Conservation (phyloP, 2,329 filamentous ascomycete genomes). For the Penicillium polonicum region DNA sequence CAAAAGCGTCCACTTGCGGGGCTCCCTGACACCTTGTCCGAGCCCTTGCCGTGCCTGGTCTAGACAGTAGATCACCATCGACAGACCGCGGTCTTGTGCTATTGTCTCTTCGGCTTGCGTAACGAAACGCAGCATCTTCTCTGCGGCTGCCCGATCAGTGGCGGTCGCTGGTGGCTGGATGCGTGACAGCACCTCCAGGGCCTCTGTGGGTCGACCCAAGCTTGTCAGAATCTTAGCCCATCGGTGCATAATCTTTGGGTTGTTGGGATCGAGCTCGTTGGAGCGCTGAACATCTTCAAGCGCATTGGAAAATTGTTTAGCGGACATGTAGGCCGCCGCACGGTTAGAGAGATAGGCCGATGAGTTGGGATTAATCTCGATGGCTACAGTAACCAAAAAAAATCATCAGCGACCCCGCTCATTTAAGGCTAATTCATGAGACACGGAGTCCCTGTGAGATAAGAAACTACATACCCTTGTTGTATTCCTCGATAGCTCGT, state of each 20-base stretch:
- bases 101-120: constrained; percentile 76
- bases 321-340: constrained; percentile 89
- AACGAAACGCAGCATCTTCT: constrained; percentile 81
- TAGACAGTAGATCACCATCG: constrained; percentile 87
- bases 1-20: constrained; percentile 92
- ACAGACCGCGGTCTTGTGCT: constrained; percentile 72
- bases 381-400: constrained; percentile 57
- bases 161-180: constrained; percentile 78
- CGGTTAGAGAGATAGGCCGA: constrained; percentile 92
- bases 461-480: constrained; percentile 67
- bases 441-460: neutral
- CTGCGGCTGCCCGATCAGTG: constrained; percentile 81
- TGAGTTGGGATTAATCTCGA: constrained; percentile 81
- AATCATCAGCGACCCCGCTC: constrained; percentile 11
- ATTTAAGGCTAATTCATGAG: neutral
- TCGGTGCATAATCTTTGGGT: constrained; percentile 83
- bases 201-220: constrained; percentile 82
- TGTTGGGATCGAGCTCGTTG: constrained; percentile 78
- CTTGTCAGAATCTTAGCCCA: constrained; percentile 87
- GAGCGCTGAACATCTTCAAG: constrained; percentile 84
- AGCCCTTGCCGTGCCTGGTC: constrained; percentile 85
- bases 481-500: constrained; percentile 88
- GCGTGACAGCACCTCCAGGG: constrained; percentile 74
- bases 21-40: constrained; percentile 71
- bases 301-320: constrained; percentile 73